Evolutionary conservation across 768 basidiomycete species (phyloP), one percentile per base, ranked within the genome.

Genomic region (Termitomyces sp.): DNA sequence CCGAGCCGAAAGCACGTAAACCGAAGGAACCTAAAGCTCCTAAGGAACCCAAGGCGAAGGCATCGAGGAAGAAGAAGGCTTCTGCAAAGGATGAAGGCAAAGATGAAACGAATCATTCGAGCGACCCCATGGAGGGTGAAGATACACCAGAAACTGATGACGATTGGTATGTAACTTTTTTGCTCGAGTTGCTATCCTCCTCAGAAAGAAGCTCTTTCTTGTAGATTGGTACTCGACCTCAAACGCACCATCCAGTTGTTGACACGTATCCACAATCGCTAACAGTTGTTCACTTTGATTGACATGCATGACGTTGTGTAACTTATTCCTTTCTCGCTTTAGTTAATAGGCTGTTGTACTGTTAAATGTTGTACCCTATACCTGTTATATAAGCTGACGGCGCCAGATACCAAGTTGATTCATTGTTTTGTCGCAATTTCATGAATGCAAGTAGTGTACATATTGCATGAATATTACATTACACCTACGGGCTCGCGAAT

Each of bases 1-100:
- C 81, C 57, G 78, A 76, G 18, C 65, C 74, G 32, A 82, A 79
- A 59, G 20, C 76, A n/a, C 75, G 69, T 47, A 80, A 79, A 46
- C 62, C 79, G 24, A 82, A 79, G 57, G 74, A 64, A 7, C 64
- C 74, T 1, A 69, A 66, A 48, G 70, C 63, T 47, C 66, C 71
- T n/a, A 71, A 69, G 31, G 64, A 70, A 48, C 65, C 69, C n/a
- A 69, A 68, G 31, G 63, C 61, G 20, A 61, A 56, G 46, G 56
- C 63, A 7, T 55, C 65, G 37, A 55, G 50, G 49, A 66, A 64
- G 62, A 64, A 65, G 50, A 63, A 65, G 42, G 61, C 63, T 52
- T 61, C 60, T 18, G 58, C 49, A 24, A 61, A 60, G 26, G 61
- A 20, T 9, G 39, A 46, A 3, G 61, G 50, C 18, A 34, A 59